phyloP scores from a whole-genome alignment of 139 green algal species.

The Gonium pectorale region DNA sequence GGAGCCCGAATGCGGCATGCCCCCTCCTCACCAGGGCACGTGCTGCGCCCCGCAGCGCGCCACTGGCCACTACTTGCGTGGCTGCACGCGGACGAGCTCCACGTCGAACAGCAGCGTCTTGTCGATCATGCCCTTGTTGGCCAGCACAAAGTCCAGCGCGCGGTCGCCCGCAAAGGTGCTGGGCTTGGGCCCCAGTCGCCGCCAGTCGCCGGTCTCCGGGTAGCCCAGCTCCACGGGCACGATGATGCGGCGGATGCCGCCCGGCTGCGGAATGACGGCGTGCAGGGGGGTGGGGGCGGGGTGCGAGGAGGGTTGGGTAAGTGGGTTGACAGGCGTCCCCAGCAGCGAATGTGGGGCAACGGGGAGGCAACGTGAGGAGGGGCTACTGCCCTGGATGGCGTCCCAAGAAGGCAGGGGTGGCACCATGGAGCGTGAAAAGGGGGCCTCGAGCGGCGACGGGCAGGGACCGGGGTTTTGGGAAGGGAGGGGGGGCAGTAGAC shows the following conservation, averaged over 20 bases:
- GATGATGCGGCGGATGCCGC: conserved; percentile 84
- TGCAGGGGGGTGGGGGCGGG: conserved; percentile 2
- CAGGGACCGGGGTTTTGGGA: too few relatives aligned
- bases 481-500: too few relatives aligned
- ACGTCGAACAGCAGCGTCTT: conserved; percentile 94
- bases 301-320: background rate
- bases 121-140: conserved; percentile 89
- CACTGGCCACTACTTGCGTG: background rate
- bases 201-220: conserved; percentile 78
- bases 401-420: too few relatives aligned
- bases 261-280: conserved; percentile 50
- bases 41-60: too few relatives aligned
- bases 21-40: too few relatives aligned
- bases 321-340: too few relatives aligned
- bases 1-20: too few relatives aligned
- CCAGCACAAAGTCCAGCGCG: conserved; percentile 90
- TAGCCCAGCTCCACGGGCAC: conserved; percentile 89
- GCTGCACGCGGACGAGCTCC: conserved; percentile 68
- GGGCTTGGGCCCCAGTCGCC: conserved; percentile 66
- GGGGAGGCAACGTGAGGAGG: too few relatives aligned
- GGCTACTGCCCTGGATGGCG: too few relatives aligned
- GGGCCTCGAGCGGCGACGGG: too few relatives aligned
- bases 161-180: conserved; percentile 78
- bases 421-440: too few relatives aligned
- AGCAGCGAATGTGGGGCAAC: too few relatives aligned